phyloP scores from a whole-genome alignment of 768 basidiomycete genomes.

The Agrocybe pediades region DNA sequence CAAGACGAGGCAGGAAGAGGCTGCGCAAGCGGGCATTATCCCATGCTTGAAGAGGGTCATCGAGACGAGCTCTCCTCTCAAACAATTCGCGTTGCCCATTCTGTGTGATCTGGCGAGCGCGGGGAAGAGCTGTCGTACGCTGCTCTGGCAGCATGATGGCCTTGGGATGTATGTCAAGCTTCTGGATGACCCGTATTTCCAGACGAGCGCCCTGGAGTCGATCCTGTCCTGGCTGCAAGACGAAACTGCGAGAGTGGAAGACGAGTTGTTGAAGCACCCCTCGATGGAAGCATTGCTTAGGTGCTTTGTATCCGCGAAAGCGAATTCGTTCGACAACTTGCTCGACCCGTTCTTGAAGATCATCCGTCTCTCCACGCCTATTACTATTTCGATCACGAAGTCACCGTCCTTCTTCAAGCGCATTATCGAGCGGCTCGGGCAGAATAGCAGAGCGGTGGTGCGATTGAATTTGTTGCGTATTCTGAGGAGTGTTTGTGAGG shows the following conservation, averaged over 20 bases:
- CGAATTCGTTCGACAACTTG: constrained; percentile 89
- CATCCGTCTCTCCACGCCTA: constrained; percentile 70
- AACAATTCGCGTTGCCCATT: constrained; percentile 96
- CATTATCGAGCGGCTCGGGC: constrained; percentile 76
- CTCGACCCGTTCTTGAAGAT: constrained; percentile 94
- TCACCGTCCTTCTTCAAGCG: constrained; percentile 83
- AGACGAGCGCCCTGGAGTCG: constrained; percentile 89
- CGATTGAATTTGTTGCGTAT: constrained; percentile 89
- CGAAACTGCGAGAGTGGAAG: constrained; percentile 92
- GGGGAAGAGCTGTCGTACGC: constrained; percentile 86
- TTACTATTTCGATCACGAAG: constrained; percentile 79
- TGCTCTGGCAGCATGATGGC: constrained; percentile 96
- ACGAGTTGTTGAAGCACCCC: constrained; percentile 70
- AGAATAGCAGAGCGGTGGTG: constrained; percentile 80
- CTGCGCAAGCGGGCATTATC: constrained; percentile 93
- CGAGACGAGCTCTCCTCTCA: constrained; percentile 85
- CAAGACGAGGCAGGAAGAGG: constrained; percentile 94
- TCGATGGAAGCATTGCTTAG: constrained; percentile 70
- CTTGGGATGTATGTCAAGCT: constrained; percentile 77
- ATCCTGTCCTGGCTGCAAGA: constrained; percentile 94
- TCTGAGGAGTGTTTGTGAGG: constrained; percentile 83
- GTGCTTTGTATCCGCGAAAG: constrained; percentile 84
- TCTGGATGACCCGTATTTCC: constrained; percentile 86
- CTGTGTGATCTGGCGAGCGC: constrained; percentile 95
- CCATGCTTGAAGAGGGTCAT: constrained; percentile 91